Evolutionary conservation across 2,329 filamentous ascomycete species (phyloP).

Genomic region (Didymella segeticola): DNA sequence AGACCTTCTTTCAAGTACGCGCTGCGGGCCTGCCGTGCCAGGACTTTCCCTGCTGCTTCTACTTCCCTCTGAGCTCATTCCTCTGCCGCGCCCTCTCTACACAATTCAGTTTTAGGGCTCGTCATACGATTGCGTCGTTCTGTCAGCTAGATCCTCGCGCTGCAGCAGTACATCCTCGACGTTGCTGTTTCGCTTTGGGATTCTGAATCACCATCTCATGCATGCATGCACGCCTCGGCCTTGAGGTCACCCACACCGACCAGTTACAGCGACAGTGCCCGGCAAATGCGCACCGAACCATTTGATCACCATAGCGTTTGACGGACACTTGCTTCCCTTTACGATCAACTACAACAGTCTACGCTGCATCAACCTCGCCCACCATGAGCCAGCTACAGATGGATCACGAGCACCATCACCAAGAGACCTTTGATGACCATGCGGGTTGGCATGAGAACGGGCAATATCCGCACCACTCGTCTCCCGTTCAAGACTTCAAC

Average conservation of each 20-base stretch:
- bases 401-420: slow-evolving; percentile 49
- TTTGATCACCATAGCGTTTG: slow-evolving; percentile 34
- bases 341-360: slow-evolving; percentile 30
- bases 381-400: slow-evolving; percentile 52
- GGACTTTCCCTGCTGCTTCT: slow-evolving; percentile 41
- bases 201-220: slow-evolving; percentile 43
- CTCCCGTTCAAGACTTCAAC: slow-evolving; percentile 50
- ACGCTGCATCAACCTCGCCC: slow-evolving; percentile 23
- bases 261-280: slow-evolving; percentile 37
- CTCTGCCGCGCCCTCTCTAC: slow-evolving; percentile 31
- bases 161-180: slow-evolving; percentile 32
- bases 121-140: slow-evolving; percentile 35
- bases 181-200: slow-evolving; percentile 44
- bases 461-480: slow-evolving; percentile 47
- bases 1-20: slow-evolving; percentile 46
- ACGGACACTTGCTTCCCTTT: slow-evolving; percentile 35
- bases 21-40: slow-evolving; percentile 42
- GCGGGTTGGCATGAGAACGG: slow-evolving; percentile 42
- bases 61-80: slow-evolving; percentile 28
- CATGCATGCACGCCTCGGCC: slow-evolving; percentile 48
- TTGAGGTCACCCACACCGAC: slow-evolving; percentile 42
- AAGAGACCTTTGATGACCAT: slow-evolving; percentile 46
- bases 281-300: slow-evolving; percentile 43
- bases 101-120: slow-evolving; percentile 27
- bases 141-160: slow-evolving; percentile 37